Percentiles rank a stretch among this genome's conserved stretches.
Evolutionary conservation across 225 moss, liverwort and hornwort species (phyloP).

Genomic region (Polytrichum commune): DNA sequence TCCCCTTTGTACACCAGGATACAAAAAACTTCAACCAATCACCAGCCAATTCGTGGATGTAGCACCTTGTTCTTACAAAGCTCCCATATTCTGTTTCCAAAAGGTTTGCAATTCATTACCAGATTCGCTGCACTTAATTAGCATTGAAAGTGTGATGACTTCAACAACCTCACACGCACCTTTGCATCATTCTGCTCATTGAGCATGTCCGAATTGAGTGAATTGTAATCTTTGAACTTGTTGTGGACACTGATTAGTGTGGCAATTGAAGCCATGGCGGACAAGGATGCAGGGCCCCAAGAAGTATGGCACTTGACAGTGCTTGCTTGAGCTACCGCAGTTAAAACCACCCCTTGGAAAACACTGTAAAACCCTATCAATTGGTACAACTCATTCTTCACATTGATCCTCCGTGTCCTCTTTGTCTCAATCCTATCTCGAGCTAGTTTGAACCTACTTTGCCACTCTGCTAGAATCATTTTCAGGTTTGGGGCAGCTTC

Average conservation of each 20-base stretch:
- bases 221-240: conserved; percentile 12
- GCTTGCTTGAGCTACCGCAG: conserved; percentile 6
- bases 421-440: conserved; percentile 1
- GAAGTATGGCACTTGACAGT: conserved; percentile 9
- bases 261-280: conserved; percentile 19
- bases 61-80: neutral
- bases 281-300: conserved; percentile 18
- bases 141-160: neutral
- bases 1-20: no score
- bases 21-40: neutral
- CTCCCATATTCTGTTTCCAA: neutral
- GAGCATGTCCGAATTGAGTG: no score
- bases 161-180: conserved; percentile 5
- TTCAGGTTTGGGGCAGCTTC: neutral
- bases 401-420: neutral
- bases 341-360: conserved; percentile 24
- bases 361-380: conserved; percentile 15
- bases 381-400: conserved; percentile 20
- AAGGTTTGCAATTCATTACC: neutral
- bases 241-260: conserved; percentile 1
- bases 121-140: neutral
- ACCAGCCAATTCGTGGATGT: neutral
- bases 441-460: neutral
- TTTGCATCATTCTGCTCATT: conserved; percentile 1
- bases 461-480: neutral